Conservation (phyloP, 805 yeast genomes). For the Starmerella cellae region DNA sequence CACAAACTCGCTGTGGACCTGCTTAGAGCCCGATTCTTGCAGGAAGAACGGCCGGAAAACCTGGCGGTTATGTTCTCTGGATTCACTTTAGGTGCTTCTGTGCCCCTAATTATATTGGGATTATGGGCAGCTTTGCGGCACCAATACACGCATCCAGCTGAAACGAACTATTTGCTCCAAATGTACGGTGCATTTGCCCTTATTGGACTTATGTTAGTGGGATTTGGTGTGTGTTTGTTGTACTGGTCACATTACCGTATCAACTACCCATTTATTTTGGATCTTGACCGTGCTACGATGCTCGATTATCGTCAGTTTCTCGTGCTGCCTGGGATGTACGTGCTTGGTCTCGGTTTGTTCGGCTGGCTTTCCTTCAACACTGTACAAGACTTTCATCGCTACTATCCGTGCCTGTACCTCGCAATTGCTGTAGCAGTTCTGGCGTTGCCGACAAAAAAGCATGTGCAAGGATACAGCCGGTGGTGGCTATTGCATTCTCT, state of each 20-base stretch:
- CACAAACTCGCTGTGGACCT: conserved; percentile 61
- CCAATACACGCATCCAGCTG: conserved; percentile 32
- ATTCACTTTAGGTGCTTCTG: conserved; percentile 49
- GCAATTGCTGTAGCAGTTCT: conserved; percentile 39
- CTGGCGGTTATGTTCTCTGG: conserved; percentile 47
- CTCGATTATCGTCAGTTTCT: conserved; percentile 54
- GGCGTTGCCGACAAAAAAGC: conserved; percentile 41
- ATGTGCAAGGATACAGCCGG: conserved; percentile 39
- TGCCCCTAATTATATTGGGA: conserved; percentile 55
- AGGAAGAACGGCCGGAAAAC: conserved; percentile 25
- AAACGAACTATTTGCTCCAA: conserved; percentile 55
- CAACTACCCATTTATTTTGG: conserved; percentile 86
- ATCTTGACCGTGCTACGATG: conserved; percentile 57
- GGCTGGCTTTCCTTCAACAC: conserved; percentile 70
- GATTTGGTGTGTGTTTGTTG: conserved; percentile 56
- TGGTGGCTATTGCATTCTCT: conserved; percentile 62
- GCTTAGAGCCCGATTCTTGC: conserved; percentile 38
- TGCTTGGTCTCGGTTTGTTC: conserved; percentile 45
- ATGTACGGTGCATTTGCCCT: conserved; percentile 87
- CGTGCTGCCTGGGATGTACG: conserved; percentile 46
- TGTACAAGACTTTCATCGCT: conserved; percentile 41
- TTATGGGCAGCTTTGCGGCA: conserved; percentile 40
- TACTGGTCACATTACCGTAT: conserved; percentile 65
- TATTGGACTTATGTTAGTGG: conserved; percentile 42
- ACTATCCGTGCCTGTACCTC: conserved; percentile 70